These are phyloP conservation scores for Pichia inconspicua DNA, from an alignment of 1,139 yeast genomes.

Conservation along the genomic window DNA sequence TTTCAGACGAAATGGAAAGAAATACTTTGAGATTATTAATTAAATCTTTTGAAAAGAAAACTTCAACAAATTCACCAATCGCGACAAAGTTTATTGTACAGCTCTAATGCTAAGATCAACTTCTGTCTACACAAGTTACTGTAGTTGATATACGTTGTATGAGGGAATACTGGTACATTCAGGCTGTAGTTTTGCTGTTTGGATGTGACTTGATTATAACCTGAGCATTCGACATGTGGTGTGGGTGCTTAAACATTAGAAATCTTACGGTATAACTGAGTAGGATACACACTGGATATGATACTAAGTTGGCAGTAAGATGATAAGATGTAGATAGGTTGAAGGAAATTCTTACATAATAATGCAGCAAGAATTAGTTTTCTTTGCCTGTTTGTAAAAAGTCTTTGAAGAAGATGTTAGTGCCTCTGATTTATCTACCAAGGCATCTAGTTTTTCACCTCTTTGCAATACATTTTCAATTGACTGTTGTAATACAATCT, in stretches of 20 bases:
- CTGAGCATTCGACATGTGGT: too few relatives aligned
- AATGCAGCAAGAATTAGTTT: conserved; percentile 92
- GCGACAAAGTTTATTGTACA: too few relatives aligned
- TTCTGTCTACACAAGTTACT: too few relatives aligned
- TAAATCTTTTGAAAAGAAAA: background rate
- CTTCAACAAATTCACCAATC: too few relatives aligned
- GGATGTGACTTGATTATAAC: too few relatives aligned
- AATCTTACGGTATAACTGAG: background rate
- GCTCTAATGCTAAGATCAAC: too few relatives aligned
- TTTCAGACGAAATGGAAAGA: background rate
- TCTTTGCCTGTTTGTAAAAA: conserved; percentile 96
- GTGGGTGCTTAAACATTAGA: too few relatives aligned
- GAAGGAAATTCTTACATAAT: conserved; percentile 41
- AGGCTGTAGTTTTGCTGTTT: too few relatives aligned
- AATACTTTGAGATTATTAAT: background rate
- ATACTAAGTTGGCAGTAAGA: background rate
- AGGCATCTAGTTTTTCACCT: conserved; percentile 89
- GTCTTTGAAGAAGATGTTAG: conserved; percentile 80
- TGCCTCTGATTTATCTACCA: conserved; percentile 94
- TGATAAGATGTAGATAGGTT: background rate
- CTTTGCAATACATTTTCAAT: conserved; percentile 91
- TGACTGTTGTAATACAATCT: conserved; percentile 91
- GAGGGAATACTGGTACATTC: too few relatives aligned
- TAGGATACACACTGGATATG: background rate
- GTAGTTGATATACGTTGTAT: too few relatives aligned